Evolutionary conservation across 441 rosid genomes (phyloP), one percentile per base, ranked within the genome.

Genomic region (Gossypium davidsonii): DNA sequence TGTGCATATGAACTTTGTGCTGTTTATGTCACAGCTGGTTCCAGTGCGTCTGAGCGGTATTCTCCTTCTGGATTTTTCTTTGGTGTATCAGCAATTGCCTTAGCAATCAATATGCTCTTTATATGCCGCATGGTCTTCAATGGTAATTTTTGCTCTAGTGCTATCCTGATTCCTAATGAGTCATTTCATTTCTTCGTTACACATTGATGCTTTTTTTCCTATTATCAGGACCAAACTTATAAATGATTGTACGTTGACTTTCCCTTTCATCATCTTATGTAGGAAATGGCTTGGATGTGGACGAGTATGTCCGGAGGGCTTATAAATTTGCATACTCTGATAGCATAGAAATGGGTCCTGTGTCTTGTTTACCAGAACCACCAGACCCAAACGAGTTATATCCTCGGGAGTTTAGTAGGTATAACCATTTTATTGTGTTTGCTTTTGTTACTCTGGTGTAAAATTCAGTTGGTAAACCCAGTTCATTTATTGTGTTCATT

Each of bases 221-320:
- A 31, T 62, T 34, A 59, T 20, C 62, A 31, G 25, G 48, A 4
- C 2, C 17, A 21, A 66, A 59, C 15, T n/a, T 25, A 44, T 71
- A 60, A 62, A 46, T 12, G 55, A 48, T 21, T 60, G 69, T 61
- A 42, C 31, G 57, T 72, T 78, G 71, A 67, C 78, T 6, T 49
- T 69, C 67, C 52, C 42, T 77, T 81, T 25, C 9, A 68, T 62
- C 70, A 64, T 71, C 72, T 11, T 48, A 71, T 72, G 55, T 86
- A 96, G 99, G 99, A 77, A 96, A 94, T 81, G 98, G 99, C 81
- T 83, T 96, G 79, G 96, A 96, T 84, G 97, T 96, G 77, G 98
- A 96, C 75, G 99, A 94, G 81, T 96, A 96, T 91, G 99, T 96
- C 34, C 88, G 98, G 72, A 89, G 85, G 81, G 98, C 99, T 53